Percentiles rank a stretch among this genome's conserved stretches.
These are phyloP conservation scores for Aphanomyces stellatus DNA, from an alignment of 352 stramenopile species.

Conservation along the genomic window DNA sequence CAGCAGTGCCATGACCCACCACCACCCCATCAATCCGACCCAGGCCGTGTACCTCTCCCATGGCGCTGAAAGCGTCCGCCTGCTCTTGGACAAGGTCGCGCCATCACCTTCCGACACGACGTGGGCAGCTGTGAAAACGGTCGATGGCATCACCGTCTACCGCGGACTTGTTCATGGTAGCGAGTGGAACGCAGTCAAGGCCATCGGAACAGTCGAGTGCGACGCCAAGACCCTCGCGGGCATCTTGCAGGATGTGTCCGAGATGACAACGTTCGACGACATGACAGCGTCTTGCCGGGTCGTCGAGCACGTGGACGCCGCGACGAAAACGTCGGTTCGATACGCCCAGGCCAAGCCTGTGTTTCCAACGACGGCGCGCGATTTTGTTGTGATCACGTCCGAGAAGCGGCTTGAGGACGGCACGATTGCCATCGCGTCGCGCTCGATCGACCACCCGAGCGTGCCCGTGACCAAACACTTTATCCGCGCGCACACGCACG, in stretches of 20 bases:
- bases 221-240: not conserved
- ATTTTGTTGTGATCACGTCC: constrained; percentile 10
- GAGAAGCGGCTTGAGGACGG: not conserved
- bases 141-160: constrained; percentile 11
- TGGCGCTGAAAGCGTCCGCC: constrained; percentile 39
- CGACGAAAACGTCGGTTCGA: not conserved
- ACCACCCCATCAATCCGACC: no score
- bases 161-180: not conserved
- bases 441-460: constrained; percentile 1
- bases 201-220: not conserved
- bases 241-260: not conserved
- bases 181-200: constrained; percentile 13
- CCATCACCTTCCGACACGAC: constrained; percentile 57
- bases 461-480: constrained; percentile 4
- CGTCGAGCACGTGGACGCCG: not conserved
- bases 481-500: constrained; percentile 2
- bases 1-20: no score
- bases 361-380: constrained; percentile 11
- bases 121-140: constrained; percentile 57
- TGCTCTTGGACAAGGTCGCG: constrained; percentile 50
- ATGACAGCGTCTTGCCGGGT: constrained; percentile 17
- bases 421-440: constrained; percentile 1
- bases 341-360: constrained; percentile 17
- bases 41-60: not conserved
- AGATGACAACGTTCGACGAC: constrained; percentile 18